Conservation (phyloP, 2,329 filamentous ascomycete species). For the Aplosporella prunicola region DNA sequence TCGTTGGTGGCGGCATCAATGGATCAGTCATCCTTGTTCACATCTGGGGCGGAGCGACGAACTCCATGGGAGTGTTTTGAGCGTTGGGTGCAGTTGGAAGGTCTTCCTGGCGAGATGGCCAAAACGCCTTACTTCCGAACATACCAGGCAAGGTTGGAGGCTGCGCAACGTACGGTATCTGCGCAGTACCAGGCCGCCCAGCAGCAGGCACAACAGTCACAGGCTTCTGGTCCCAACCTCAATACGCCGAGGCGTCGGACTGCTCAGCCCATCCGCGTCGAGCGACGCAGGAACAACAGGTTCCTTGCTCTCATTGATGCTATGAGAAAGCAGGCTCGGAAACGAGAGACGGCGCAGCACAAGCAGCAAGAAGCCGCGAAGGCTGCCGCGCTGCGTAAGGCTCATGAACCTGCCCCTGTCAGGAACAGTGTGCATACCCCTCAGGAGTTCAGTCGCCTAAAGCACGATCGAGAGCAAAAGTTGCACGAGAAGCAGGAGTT, state of each 20-base stretch:
- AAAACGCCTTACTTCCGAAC: conserved; percentile 92
- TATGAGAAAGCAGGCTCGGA: conserved; percentile 92
- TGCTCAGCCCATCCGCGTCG: conserved; percentile 68
- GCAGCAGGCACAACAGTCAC: conserved; percentile 44
- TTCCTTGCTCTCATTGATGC: conserved; percentile 84
- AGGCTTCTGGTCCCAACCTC: conserved; percentile 42
- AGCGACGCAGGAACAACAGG: conserved; percentile 75
- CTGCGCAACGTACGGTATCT: conserved; percentile 50
- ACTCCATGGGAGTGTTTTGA: conserved; percentile 99
- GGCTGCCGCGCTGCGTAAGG: conserved; percentile 72
- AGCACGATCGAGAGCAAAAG: conserved; percentile 75
- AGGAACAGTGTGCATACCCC: conserved; percentile 61
- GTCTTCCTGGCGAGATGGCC: conserved; percentile 82
- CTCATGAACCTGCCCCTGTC: conserved; percentile 57
- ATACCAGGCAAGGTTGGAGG: conserved; percentile 54
- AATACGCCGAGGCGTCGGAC: conserved; percentile 55
- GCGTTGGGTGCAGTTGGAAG: conserved; percentile 86
- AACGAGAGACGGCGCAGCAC: conserved; percentile 72
- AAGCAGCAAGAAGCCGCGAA: conserved; percentile 69
- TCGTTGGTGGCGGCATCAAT: conserved; percentile 81
- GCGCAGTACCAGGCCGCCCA: conserved; percentile 48
- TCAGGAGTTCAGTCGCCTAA: conserved; percentile 80
- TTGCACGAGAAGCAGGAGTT: conserved; percentile 47
- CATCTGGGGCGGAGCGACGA: conserved; percentile 78
- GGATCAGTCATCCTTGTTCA: conserved; percentile 61